Evolutionary conservation across 805 yeast species (phyloP).

Genomic region (Saccharomyces cerevisiae): DNA sequence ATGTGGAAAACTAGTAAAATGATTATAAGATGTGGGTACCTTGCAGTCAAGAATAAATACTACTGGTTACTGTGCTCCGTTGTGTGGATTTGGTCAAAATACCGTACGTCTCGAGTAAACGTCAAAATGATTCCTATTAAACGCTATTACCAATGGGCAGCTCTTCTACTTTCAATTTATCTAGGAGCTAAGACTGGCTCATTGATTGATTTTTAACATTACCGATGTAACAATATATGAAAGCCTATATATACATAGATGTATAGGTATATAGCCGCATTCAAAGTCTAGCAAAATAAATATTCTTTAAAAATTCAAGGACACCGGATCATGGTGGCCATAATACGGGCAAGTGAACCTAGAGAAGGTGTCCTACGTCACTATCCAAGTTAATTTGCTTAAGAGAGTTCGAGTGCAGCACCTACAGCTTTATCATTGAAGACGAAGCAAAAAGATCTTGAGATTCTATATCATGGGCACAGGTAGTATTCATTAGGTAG

Average conservation of each 20-base stretch:
- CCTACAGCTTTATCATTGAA: neutral
- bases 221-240: neutral
- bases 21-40: neutral
- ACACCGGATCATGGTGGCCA: neutral
- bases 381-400: neutral
- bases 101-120: neutral
- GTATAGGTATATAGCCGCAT: neutral
- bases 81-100: neutral
- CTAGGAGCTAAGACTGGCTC: conserved; percentile 10
- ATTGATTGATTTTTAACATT: conserved; percentile 2
- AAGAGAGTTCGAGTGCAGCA: neutral
- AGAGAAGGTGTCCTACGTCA: neutral
- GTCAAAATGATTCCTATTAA: neutral
- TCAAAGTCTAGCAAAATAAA: neutral
- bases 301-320: neutral
- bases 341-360: neutral
- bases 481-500: neutral
- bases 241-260: neutral
- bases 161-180: conserved; percentile 6
- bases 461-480: neutral
- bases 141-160: conserved; percentile 3
- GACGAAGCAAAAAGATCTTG: neutral
- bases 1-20: neutral
- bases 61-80: neutral
- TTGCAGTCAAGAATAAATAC: neutral